Evolutionary conservation across 2,329 filamentous ascomycete genomes (phyloP).

Genomic region (Trichoderma sp.): DNA sequence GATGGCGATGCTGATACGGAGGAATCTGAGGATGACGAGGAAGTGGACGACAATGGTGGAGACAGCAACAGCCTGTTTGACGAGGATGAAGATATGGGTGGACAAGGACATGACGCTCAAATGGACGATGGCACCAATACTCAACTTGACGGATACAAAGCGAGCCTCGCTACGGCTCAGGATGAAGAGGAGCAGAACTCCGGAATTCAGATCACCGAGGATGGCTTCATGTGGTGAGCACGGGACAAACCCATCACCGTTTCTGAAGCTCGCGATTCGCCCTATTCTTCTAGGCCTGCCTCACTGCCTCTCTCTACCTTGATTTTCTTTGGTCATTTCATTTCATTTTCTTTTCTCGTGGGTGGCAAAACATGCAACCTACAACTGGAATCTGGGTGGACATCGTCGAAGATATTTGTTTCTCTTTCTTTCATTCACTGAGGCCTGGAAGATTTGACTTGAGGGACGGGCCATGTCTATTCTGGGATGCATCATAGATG

Average conservation of each 20-base stretch:
- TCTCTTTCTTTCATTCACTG: background rate
- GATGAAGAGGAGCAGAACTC: background rate
- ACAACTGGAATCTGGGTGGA: background rate
- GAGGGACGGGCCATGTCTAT: background rate
- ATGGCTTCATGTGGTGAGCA: slow-evolving; percentile 13
- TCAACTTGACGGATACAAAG: background rate
- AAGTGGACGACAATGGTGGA: background rate
- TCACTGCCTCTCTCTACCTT: background rate
- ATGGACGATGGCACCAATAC: background rate
- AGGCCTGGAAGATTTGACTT: background rate
- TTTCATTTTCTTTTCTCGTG: background rate
- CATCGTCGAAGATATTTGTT: background rate
- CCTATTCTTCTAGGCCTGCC: no score
- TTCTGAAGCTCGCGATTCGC: no score
- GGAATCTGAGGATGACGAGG: background rate
- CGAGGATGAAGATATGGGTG: background rate
- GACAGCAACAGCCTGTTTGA: background rate
- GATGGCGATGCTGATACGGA: background rate
- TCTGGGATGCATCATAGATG: background rate
- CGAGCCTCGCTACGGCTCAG: background rate
- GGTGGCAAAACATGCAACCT: background rate
- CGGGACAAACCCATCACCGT: no score
- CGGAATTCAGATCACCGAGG: background rate
- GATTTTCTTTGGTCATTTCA: background rate
- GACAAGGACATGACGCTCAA: background rate